Conservation (phyloP, 176 grass and related monocot species). For the Carex myosuroides region DNA sequence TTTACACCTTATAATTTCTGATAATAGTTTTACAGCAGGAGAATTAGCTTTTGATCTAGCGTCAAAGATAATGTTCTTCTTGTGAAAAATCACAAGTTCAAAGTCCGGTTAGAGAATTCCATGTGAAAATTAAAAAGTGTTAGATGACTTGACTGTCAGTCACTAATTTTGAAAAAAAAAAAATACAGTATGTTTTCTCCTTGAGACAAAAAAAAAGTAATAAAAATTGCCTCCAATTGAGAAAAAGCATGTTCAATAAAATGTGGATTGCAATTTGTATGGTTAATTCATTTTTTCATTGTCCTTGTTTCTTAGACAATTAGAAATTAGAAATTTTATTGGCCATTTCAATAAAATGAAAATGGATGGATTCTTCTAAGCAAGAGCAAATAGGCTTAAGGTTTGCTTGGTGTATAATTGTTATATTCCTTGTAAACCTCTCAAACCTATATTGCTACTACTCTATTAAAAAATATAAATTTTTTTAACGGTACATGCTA, state of each 20-base stretch:
- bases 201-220: neutral
- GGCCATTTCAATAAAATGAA: neutral
- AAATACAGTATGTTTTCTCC: no score
- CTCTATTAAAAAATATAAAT: neutral
- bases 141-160: no score
- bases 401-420: neutral
- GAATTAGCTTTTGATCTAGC: no score
- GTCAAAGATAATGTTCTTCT: no score
- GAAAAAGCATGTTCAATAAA: conserved; percentile 1
- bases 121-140: no score
- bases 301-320: no score
- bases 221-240: neutral
- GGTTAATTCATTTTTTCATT: neutral
- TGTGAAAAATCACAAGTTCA: no score
- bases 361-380: neutral
- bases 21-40: neutral
- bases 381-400: neutral
- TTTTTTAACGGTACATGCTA: neutral
- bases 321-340: neutral
- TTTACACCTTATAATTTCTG: neutral
- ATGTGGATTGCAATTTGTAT: neutral
- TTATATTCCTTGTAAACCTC: neutral
- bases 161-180: no score
- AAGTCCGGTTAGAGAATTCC: no score
- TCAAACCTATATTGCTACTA: neutral